Evolutionary conservation across 495 filamentous ascomycete genomes (phyloP).

Genomic region (Peziza echinospora): DNA sequence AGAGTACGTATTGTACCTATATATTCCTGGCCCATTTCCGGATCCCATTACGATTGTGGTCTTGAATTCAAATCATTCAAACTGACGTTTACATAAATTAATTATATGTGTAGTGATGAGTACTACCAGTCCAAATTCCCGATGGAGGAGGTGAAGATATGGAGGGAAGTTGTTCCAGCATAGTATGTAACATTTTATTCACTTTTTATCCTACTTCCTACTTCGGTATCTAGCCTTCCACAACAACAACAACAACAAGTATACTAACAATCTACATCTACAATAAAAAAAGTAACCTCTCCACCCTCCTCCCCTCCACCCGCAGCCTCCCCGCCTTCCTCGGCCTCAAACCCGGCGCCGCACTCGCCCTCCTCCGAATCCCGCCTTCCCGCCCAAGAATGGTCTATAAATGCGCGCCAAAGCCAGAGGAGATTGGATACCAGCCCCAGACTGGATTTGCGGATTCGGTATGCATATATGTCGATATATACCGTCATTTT

Average conservation of each 20-base stretch:
- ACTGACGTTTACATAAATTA: constrained; percentile 35
- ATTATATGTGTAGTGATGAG: constrained; percentile 11
- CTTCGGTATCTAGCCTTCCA: neutral
- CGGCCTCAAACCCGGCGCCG: constrained; percentile 39
- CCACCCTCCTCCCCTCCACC: no score
- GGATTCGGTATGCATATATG: no score
- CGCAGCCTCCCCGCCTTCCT: no score
- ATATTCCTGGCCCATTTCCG: no score
- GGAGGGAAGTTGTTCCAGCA: constrained; percentile 47
- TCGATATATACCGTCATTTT: no score
- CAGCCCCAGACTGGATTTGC: constrained; percentile 61
- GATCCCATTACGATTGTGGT: no score
- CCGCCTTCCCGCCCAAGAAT: constrained; percentile 37
- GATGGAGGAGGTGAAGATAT: constrained; percentile 46
- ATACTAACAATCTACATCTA: constrained; percentile 26
- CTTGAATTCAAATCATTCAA: no score
- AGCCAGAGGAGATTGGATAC: constrained; percentile 43
- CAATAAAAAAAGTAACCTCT: no score
- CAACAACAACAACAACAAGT: constrained; percentile 24
- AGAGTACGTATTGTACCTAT: no score
- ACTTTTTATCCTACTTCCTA: no score
- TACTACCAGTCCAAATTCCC: constrained; percentile 30
- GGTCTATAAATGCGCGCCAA: constrained; percentile 56
- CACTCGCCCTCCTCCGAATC: constrained; percentile 51
- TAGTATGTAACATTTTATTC: constrained; percentile 18